Base-by-base conservation (phyloP, 1,139 yeast species). In the Geotrichum siamense region DNA sequence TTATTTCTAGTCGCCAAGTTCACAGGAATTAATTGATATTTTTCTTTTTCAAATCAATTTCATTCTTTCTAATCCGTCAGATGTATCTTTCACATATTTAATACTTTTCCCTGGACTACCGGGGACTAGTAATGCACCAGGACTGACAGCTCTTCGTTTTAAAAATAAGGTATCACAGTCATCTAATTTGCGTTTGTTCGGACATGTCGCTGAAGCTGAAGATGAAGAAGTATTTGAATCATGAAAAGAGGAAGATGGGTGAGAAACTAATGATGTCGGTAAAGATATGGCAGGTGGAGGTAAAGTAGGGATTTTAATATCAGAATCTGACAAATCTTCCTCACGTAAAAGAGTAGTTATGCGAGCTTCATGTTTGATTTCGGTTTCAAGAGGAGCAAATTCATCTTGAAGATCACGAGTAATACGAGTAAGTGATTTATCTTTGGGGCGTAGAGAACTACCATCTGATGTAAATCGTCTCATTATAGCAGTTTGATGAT, bases 141-240 rank as follows among this genome's bases (percentile, higher is more conserved):
- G 64, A 13, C 62, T 57, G 2, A 60, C 64, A 1, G 64, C 64
- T 5, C 64, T 49, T 9, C 64, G 53, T 40, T 60, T 60, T 20
- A 57, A 38, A 10, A 46, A 41, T 4, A 41, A 38, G n/a, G 52
- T 39, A 15, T 54, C 56, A 8, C 19, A 9, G 10, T 19, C 22
- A 23, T 10, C 13, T 16, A 19, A 13, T 31, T 4, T 10, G 13
- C 5, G 39, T 20, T 17, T 25, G 9, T 15, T 20, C 13, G 17
- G 5, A 23, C 12, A 23, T 22, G 15, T 39, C 21, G 37, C 28
- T 5, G 21, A 33, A 15, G 40, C 10, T 3, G 40, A 32, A 17
- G 40, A 16, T 12, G 40, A 8, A 10, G 25, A 32, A n/a, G n/a
- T n/a, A n/a, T n/a, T n/a, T n/a, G n/a, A n/a, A n/a, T n/a, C n/a